Base-by-base conservation (phyloP, 345 rosid species). In the Linum lewisii region DNA sequence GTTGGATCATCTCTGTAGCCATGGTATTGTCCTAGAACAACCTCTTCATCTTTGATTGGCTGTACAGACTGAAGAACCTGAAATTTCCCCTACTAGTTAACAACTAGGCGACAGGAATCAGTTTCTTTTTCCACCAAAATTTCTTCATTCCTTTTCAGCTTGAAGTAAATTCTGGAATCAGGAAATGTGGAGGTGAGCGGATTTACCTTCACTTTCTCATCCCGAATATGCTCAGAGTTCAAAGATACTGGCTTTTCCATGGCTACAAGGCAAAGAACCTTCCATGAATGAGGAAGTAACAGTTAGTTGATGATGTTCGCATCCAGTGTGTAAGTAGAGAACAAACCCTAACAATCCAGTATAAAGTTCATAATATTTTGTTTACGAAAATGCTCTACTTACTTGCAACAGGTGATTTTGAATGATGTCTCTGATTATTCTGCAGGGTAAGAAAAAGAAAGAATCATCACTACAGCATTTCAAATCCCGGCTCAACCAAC, bases 171-270 rank as follows among this genome's bases (percentile, higher is more conserved):
- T 38, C 45, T 38, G 45, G 15, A 6, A 2, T 38, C 11, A 59
- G 44, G 16, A 63, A 21, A 54, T 26, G 32, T 26, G 32, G 32
- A 26, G 32, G 32, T 26, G 32, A 26, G 32, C 2, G 58, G 49
- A 64, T 54, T 15, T 58, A 83, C 99, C 99, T 94, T 94, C 79
- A 94, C 97, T 90, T 94, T 94, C 80, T 87, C 97, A 78, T 94
- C 97, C 6, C 97, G 89, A 38, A 94, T 90, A 76, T 86, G 88
- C 85, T 93, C 99, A n/a, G 99, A 97, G 63, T 84, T 89, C 63
- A 93, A 90, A 66, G 97, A 93, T 62, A 93, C 58, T 0, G 99
- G 99, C 80, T 93, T 93, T 80, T 93, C 97, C 99, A 93, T 93
- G 34, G 90, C 96, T 47, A 94, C 84, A 47, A 94, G 92, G 73